A percentile compares a stretch with the other conserved stretches of the same genome.
Evolutionary conservation across 257 asterid species (phyloP).

Genomic region (Nicotiana otophora): DNA sequence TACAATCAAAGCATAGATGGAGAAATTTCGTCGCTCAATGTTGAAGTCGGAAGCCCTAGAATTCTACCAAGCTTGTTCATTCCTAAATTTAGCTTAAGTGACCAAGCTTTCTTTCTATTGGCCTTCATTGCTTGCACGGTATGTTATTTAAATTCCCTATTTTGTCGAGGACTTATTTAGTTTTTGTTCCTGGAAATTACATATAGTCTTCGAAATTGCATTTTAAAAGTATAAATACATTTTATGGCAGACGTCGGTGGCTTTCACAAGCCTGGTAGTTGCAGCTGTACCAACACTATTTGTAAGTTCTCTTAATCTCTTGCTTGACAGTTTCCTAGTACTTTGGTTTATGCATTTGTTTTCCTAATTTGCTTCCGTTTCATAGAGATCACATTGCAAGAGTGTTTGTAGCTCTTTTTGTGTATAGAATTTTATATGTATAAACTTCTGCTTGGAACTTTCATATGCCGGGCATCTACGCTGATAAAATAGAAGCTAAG

Average conservation of each 20-base stretch:
- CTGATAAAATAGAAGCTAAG: background rate
- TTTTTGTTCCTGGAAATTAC: background rate
- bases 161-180: background rate
- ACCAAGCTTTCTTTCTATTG: slow-evolving; percentile 62
- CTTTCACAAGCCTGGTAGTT: slow-evolving; percentile 60
- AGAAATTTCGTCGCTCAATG: slow-evolving; percentile 24
- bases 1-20: slow-evolving; percentile 13
- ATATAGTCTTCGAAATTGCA: background rate
- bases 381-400: background rate
- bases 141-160: background rate
- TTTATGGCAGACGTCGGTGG: slow-evolving; percentile 48
- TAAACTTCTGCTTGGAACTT: background rate
- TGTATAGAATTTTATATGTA: background rate
- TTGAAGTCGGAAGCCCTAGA: slow-evolving; percentile 47
- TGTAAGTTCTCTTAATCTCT: slow-evolving; percentile 36
- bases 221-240: background rate
- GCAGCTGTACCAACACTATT: slow-evolving; percentile 76
- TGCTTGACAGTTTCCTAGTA: background rate
- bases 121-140: slow-evolving; percentile 80
- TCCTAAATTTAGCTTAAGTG: slow-evolving; percentile 45
- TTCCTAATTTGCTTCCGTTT: background rate
- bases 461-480: background rate
- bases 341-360: background rate
- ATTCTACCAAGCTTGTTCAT: slow-evolving; percentile 27
- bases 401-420: background rate